Evolutionary conservation across 768 basidiomycete species (phyloP), one percentile per base, ranked within the genome.

Genomic region (Galerina sulciceps): DNA sequence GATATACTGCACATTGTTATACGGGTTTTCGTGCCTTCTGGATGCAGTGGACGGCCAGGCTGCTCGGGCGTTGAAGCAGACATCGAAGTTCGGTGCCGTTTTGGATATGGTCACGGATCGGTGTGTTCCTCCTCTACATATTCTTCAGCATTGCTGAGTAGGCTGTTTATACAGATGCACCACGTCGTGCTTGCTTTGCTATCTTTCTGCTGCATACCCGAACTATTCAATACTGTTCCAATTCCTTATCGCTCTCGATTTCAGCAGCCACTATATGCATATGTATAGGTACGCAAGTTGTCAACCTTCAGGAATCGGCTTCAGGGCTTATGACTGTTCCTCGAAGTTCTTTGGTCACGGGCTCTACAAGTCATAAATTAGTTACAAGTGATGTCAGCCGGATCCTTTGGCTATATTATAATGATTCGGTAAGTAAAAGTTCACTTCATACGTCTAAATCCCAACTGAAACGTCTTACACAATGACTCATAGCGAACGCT

Each of bases 101-200:
- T 76, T 99, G 67, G 97, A 99, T 75, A 99, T 99, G 97, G 96
- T 99, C 41, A 99, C 97, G 6, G 97, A 99, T 74, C 80, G 96
- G 95, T 96, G 63, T 63, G 88, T 71, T n/a, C 34, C 46, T 60
- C 17, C 10, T 35, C 59, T 51, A 14, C 57, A 35, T 45, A n/a
- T 26, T 42, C n/a, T 10, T 31, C 31, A 40, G 31, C 20, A 23
- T 50, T 38, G 11, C n/a, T 46, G 36, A 43, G 52, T 42, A 50
- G 10, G 60, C 38, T 41, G 51, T 34, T 34, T 50, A 55, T 41
- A 43, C 68, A 97, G 96, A 68, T 98, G 97, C 79, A 96, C 97
- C 35, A 99, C 97, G 1, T 90, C 95, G 2, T 94, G 96, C 71
- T 81, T 99, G 52, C 81, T 99, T 23, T 96, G 94, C 73, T 98